Evolutionary conservation across 192 early-diverging fungal species (phyloP).

Genomic region (Chytriomyces hyalinus): DNA sequence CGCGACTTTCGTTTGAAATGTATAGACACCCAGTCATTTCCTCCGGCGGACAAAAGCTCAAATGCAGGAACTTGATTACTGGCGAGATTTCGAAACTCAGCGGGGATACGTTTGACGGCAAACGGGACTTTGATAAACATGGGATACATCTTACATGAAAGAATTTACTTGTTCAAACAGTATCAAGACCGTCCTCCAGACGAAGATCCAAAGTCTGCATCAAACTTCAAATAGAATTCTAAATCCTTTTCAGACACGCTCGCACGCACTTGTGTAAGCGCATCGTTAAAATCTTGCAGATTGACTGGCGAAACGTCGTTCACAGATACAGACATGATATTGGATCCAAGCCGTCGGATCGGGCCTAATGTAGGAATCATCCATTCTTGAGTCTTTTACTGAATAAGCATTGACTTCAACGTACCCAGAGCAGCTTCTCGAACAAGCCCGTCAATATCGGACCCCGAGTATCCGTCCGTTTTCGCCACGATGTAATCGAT

Average conservation of each 20-base stretch:
- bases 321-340: slow-evolving; percentile 56
- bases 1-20: too few relatives aligned
- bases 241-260: slow-evolving; percentile 85
- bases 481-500: slow-evolving; percentile 63
- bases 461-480: slow-evolving; percentile 84
- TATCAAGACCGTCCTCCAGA: background rate
- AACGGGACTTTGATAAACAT: too few relatives aligned
- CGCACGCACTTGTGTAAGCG: slow-evolving; percentile 80
- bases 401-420: too few relatives aligned
- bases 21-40: too few relatives aligned
- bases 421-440: slow-evolving; percentile 62
- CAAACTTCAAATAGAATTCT: slow-evolving; percentile 74
- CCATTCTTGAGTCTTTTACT: too few relatives aligned
- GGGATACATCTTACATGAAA: too few relatives aligned
- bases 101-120: too few relatives aligned
- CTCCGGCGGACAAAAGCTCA: too few relatives aligned
- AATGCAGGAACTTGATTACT: too few relatives aligned
- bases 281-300: slow-evolving; percentile 77
- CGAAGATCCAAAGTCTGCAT: slow-evolving; percentile 70
- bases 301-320: slow-evolving; percentile 78
- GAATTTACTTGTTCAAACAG: too few relatives aligned
- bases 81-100: too few relatives aligned
- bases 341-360: slow-evolving; percentile 66
- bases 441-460: slow-evolving; percentile 87
- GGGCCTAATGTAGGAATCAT: slow-evolving; percentile 58